phyloP scores from a whole-genome alignment of 2,329 filamentous ascomycete species.

The Mycogone perniciosa region DNA sequence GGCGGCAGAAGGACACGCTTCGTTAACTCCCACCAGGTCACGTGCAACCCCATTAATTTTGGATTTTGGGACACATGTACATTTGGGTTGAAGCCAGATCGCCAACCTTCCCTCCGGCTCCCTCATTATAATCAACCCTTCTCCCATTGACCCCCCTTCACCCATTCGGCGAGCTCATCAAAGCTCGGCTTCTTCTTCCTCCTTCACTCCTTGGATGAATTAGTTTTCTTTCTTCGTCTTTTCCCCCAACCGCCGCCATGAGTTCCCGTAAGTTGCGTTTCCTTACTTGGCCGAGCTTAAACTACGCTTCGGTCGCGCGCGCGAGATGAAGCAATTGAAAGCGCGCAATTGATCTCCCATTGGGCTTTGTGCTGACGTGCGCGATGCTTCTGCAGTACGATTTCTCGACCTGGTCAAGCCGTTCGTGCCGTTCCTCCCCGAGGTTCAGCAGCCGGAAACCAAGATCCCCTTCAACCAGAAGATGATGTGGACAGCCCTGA shows the following conservation, averaged over 20 bases:
- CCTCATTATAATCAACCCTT: slow-evolving; percentile 21
- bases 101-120: slow-evolving; percentile 30
- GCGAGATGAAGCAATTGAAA: slow-evolving; percentile 11
- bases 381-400: slow-evolving; percentile 58
- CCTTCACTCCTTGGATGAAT: slow-evolving; percentile 34
- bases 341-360: slow-evolving; percentile 23
- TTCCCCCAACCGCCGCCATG: slow-evolving; percentile 39
- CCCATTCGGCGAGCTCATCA: slow-evolving; percentile 30
- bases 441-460: slow-evolving; percentile 97
- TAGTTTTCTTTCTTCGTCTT: slow-evolving; percentile 33
- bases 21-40: slow-evolving; percentile 20
- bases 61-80: slow-evolving; percentile 37
- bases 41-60: slow-evolving; percentile 31
- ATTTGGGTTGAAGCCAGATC: slow-evolving; percentile 41
- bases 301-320: slow-evolving; percentile 16
- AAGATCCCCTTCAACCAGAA: slow-evolving; percentile 99
- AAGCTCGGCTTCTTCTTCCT: slow-evolving; percentile 31
- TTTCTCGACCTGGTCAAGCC: slow-evolving; percentile 99
- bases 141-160: slow-evolving; percentile 21
- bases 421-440: slow-evolving; percentile 97
- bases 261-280: slow-evolving; percentile 45
- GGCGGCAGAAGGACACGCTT: slow-evolving; percentile 10
- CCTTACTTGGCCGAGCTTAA: slow-evolving; percentile 11
- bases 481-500: slow-evolving; percentile 91
- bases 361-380: slow-evolving; percentile 22